Evolutionary conservation across 306 rosid species (phyloP).

Genomic region (Ziziphus jujuba): DNA sequence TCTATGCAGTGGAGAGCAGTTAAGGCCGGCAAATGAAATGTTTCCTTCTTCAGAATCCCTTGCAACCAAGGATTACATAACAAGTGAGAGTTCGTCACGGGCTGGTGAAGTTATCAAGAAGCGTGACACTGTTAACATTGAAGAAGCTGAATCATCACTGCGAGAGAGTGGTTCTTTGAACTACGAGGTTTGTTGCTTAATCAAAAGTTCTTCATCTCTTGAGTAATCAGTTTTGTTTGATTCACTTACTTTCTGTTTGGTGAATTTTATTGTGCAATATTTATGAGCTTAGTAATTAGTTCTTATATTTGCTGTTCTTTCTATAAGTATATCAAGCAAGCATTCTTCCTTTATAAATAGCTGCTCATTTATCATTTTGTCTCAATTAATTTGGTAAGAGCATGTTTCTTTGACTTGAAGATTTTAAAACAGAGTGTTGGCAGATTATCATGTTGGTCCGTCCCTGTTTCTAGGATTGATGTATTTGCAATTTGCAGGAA

Average conservation of each 20-base stretch:
- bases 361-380: neutral
- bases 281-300: neutral
- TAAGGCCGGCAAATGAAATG: slow-evolving; percentile 44
- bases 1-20: slow-evolving; percentile 55
- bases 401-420: neutral
- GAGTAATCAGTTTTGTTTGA: slow-evolving; percentile 12
- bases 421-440: neutral
- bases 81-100: slow-evolving; percentile 33
- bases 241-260: neutral
- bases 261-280: neutral
- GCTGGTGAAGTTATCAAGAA: slow-evolving; percentile 38
- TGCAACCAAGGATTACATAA: slow-evolving; percentile 43
- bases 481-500: slow-evolving; percentile 60
- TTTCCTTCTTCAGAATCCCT: slow-evolving; percentile 46
- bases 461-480: slow-evolving; percentile 9
- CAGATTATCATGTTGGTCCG: slow-evolving; percentile 2
- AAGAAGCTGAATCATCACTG: slow-evolving; percentile 86
- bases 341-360: neutral
- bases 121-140: slow-evolving; percentile 64
- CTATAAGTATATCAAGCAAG: neutral
- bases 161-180: slow-evolving; percentile 78
- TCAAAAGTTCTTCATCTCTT: neutral
- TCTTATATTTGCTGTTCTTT: neutral
- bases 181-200: slow-evolving; percentile 67
- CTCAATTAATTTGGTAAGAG: neutral